A percentile compares a stretch with the other conserved stretches of the same genome.
Conservation (phyloP, 2,329 filamentous ascomycete species). For the Bipolaris zeicola region DNA sequence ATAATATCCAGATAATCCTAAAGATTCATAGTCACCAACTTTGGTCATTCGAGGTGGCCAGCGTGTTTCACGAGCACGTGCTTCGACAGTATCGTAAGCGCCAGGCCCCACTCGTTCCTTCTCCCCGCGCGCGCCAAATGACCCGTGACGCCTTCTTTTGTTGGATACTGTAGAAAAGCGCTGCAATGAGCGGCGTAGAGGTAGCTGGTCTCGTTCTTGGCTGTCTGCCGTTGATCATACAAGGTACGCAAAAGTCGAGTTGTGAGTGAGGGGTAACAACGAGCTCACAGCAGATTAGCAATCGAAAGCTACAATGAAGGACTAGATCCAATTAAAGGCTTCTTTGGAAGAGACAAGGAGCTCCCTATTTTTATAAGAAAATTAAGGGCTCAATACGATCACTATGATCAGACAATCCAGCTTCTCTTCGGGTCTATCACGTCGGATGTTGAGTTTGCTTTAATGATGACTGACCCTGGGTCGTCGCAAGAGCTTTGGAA, state of each 20-base stretch:
- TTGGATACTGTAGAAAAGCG: background rate
- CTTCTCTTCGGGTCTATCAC: slow-evolving; percentile 46
- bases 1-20: background rate
- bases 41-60: background rate
- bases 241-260: slow-evolving; percentile 25
- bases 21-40: background rate
- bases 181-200: slow-evolving; percentile 40
- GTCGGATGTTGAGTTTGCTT: slow-evolving; percentile 42
- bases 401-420: slow-evolving; percentile 45
- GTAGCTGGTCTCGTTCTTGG: slow-evolving; percentile 46
- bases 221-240: slow-evolving; percentile 47
- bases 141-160: slow-evolving; percentile 2
- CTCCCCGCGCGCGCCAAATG: slow-evolving; percentile 9
- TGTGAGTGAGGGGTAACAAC: background rate
- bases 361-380: slow-evolving; percentile 45
- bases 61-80: slow-evolving; percentile 6
- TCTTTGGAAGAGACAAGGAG: slow-evolving; percentile 45
- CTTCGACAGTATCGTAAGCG: slow-evolving; percentile 1
- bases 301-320: slow-evolving; percentile 49
- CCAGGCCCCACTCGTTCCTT: slow-evolving; percentile 14
- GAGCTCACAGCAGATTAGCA: slow-evolving; percentile 18
- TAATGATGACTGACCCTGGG: slow-evolving; percentile 43
- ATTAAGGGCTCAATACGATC: slow-evolving; percentile 46
- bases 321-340: slow-evolving; percentile 48
- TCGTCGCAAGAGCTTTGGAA: slow-evolving; percentile 41